These are phyloP conservation scores for Mallotus repandus DNA, from an alignment of 441 rosid species.

Conservation along the genomic window DNA sequence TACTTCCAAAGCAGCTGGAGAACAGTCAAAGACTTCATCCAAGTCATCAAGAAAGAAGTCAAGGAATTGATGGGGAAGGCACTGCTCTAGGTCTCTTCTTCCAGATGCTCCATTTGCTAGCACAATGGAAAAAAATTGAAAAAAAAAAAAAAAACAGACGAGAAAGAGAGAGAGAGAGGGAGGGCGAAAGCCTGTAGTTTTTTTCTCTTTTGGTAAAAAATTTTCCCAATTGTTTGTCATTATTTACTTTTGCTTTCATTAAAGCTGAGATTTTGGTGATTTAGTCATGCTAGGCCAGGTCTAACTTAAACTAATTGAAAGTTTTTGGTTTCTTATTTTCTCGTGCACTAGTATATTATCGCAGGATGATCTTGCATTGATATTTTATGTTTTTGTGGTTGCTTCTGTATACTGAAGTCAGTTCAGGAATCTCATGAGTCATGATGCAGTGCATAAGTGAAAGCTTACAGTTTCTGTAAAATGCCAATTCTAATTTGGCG, in stretches of 20 bases:
- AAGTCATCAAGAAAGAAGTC: slow-evolving; percentile 79
- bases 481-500: neutral
- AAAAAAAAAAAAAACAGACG: too few relatives aligned
- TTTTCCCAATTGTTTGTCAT: slow-evolving; percentile 14
- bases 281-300: neutral
- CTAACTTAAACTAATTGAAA: neutral
- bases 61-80: slow-evolving; percentile 35
- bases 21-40: slow-evolving; percentile 51
- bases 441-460: too few relatives aligned
- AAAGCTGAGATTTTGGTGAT: slow-evolving; percentile 17
- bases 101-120: neutral
- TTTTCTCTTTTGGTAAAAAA: slow-evolving; percentile 5
- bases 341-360: neutral
- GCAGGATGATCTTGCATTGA: neutral
- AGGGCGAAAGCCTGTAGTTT: neutral
- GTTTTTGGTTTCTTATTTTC: neutral
- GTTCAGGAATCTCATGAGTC: neutral
- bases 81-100: neutral
- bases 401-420: neutral
- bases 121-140: neutral
- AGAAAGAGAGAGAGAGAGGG: neutral
- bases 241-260: slow-evolving; percentile 3
- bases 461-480: neutral
- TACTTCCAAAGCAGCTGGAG: slow-evolving; percentile 44
- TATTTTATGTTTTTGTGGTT: neutral